Percentiles rank a stretch among this genome's conserved stretches.
These are phyloP conservation scores for Lachancea fermentati DNA, from an alignment of 805 yeast species.

Conservation along the genomic window DNA sequence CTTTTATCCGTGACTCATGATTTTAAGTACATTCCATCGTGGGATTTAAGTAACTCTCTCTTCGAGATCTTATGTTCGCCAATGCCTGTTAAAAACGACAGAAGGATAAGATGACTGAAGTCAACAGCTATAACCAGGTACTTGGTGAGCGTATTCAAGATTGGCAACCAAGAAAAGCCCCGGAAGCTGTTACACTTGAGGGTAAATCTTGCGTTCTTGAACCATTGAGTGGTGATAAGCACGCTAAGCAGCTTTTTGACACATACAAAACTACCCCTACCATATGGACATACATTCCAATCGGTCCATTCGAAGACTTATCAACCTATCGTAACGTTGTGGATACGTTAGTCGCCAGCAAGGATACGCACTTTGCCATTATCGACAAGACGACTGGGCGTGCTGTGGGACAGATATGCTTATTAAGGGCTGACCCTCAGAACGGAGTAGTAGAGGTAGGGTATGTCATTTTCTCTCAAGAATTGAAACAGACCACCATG, in stretches of 20 bases:
- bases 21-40: no score
- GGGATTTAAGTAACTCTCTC: no score
- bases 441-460: conserved; percentile 30
- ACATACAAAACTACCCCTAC: conserved; percentile 8
- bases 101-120: neutral
- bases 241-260: conserved; percentile 13
- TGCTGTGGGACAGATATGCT: conserved; percentile 26
- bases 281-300: conserved; percentile 17
- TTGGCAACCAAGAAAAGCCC: conserved; percentile 14
- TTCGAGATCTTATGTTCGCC: no score
- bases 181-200: conserved; percentile 10
- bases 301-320: conserved; percentile 13
- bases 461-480: conserved; percentile 21
- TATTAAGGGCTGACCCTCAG: conserved; percentile 24
- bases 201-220: conserved; percentile 16
- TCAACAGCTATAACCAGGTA: conserved; percentile 8
- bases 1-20: no score
- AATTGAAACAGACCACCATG: conserved; percentile 18
- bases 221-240: conserved; percentile 15
- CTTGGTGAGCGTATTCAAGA: conserved; percentile 10
- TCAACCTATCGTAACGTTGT: conserved; percentile 4
- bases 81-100: no score
- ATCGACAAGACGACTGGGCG: conserved; percentile 15
- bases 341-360: neutral
- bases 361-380: conserved; percentile 17